A percentile compares a stretch with the other conserved stretches of the same genome.
These are phyloP conservation scores for Carex myosuroides DNA, from an alignment of 176 grass and related monocot species.

Conservation along the genomic window DNA sequence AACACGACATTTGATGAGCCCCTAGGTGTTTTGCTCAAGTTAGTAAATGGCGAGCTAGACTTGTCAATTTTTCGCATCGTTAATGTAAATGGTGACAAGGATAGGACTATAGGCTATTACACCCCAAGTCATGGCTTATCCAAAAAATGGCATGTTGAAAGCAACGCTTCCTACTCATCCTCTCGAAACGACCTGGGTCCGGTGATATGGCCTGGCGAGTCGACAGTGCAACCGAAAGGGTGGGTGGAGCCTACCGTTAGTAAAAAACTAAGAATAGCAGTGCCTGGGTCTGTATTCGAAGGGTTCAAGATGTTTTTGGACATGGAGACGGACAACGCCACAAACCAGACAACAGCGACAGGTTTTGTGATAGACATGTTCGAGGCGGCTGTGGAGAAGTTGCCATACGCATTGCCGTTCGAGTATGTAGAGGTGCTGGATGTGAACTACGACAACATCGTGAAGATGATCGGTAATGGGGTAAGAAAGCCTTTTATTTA, in stretches of 20 bases:
- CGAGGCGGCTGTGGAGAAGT: constrained; percentile 68
- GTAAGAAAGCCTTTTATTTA: constrained; percentile 12
- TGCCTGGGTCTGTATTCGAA: too few relatives aligned
- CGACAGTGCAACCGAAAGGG: constrained; percentile 32
- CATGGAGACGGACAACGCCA: too few relatives aligned
- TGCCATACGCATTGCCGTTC: constrained; percentile 76
- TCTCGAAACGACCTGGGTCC: constrained; percentile 5
- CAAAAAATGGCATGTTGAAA: background rate
- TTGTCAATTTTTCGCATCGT: constrained; percentile 37
- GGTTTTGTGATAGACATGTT: constrained; percentile 81
- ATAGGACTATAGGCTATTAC: constrained; percentile 43
- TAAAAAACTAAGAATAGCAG: too few relatives aligned
- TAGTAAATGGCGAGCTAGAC: constrained; percentile 26
- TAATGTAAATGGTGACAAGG: constrained; percentile 32
- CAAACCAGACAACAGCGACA: constrained; percentile 12
- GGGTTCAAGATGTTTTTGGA: too few relatives aligned
- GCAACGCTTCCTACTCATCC: background rate
- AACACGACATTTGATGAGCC: constrained; percentile 20
- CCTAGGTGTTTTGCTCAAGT: constrained; percentile 35
- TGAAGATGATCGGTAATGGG: constrained; percentile 22
- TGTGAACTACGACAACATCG: constrained; percentile 47
- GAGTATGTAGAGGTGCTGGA: constrained; percentile 37
- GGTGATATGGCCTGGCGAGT: constrained; percentile 43
- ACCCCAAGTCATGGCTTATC: constrained; percentile 28
- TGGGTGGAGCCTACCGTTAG: constrained; percentile 14